These are phyloP conservation scores for Erodium moschatum DNA, from an alignment of 441 rosid species.

Conservation along the genomic window DNA sequence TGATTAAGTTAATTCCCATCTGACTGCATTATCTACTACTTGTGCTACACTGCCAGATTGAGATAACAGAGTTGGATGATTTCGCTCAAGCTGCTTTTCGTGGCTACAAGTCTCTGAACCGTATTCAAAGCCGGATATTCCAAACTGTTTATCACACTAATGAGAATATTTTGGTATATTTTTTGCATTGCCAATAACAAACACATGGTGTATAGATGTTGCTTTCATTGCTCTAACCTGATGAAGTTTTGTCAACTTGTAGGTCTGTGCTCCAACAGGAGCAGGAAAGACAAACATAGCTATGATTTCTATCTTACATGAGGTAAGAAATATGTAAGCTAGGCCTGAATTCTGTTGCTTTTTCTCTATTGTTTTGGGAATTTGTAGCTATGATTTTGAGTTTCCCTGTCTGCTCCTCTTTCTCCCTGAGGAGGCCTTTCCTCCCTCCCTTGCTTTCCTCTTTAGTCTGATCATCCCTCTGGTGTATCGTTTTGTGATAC, in stretches of 20 bases:
- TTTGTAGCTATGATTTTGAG: neutral
- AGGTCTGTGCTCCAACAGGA: constrained; percentile 99
- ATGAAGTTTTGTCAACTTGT: constrained; percentile 28
- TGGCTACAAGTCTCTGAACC: constrained; percentile 85
- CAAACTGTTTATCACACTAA: constrained; percentile 81
- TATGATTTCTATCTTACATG: constrained; percentile 85
- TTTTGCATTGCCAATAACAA: neutral
- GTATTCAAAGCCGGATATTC: constrained; percentile 88
- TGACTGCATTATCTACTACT: constrained; percentile 17
- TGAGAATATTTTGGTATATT: constrained; percentile 86
- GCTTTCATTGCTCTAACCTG: constrained; percentile 12
- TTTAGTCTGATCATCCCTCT: too few species aligned
- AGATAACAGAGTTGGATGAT: constrained; percentile 84
- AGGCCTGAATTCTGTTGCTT: constrained; percentile 15
- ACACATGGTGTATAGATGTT: neutral
- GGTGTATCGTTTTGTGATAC: neutral
- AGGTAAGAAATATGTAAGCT: constrained; percentile 38
- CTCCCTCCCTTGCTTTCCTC: neutral
- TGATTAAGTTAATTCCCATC: constrained; percentile 17
- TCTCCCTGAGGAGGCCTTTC: neutral
- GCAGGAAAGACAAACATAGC: constrained; percentile 98
- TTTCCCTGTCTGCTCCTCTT: neutral
- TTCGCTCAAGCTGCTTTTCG: constrained; percentile 93
- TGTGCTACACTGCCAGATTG: constrained; percentile 49
- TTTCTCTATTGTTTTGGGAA: constrained; percentile 8